Conservation (phyloP, 1,284 basidiomycete genomes). For the Trametes hirsuta region DNA sequence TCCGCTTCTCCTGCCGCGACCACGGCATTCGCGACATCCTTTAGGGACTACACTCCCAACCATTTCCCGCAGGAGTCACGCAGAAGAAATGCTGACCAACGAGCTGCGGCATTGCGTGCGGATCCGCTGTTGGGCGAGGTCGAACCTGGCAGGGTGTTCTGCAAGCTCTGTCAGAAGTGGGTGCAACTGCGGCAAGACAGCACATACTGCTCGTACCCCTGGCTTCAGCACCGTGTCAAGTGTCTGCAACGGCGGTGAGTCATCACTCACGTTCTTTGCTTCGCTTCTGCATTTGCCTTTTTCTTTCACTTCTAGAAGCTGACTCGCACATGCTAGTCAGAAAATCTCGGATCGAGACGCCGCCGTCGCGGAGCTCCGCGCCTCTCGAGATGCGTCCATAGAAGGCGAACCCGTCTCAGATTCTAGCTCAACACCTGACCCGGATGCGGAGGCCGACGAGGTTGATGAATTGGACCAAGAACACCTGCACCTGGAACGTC, state of each 20-base stretch:
- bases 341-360: slow-evolving; percentile 44
- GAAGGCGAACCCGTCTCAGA: slow-evolving; percentile 22
- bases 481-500: slow-evolving; percentile 22
- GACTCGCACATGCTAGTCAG: slow-evolving; percentile 36
- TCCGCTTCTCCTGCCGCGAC: slow-evolving; percentile 37
- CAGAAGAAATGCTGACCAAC: slow-evolving; percentile 72
- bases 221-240: slow-evolving; percentile 74
- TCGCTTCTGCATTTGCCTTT: not conserved
- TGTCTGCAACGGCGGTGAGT: slow-evolving; percentile 70
- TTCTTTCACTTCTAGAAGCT: not conserved
- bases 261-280: not conserved
- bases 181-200: slow-evolving; percentile 75
- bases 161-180: slow-evolving; percentile 75
- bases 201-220: slow-evolving; percentile 76
- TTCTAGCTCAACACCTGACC: slow-evolving; percentile 30
- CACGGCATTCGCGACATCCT: slow-evolving; percentile 22
- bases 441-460: slow-evolving; percentile 30
- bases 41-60: slow-evolving; percentile 55
- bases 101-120: slow-evolving; percentile 63
- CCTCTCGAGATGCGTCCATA: slow-evolving; percentile 35
- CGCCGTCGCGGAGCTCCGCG: slow-evolving; percentile 31
- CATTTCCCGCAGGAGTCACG: slow-evolving; percentile 61
- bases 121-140: slow-evolving; percentile 67
- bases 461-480: slow-evolving; percentile 21
- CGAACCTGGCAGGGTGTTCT: slow-evolving; percentile 76